Conservation (phyloP, 2,329 filamentous ascomycete species). For the Fusarium phyllophilum region DNA sequence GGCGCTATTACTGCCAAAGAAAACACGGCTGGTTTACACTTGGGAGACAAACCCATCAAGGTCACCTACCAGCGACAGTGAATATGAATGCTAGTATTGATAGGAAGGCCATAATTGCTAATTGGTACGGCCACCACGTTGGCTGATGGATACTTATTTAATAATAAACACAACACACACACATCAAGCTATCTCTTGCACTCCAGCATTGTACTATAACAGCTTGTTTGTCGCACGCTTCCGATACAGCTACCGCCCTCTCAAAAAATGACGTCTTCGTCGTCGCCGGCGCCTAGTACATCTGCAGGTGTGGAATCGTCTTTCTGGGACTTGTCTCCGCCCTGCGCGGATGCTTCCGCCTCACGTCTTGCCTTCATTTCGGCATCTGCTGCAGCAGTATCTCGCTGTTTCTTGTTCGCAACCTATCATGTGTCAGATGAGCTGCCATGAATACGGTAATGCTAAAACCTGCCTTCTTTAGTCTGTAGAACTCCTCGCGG, state of each 20-base stretch:
- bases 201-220: background rate
- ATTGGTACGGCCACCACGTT: background rate
- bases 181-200: background rate
- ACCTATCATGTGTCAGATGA: conserved; percentile 57
- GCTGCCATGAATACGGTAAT: too few relatives aligned
- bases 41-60: conserved; percentile 84
- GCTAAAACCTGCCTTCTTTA: conserved; percentile 76
- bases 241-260: background rate
- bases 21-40: conserved; percentile 83
- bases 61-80: conserved; percentile 96
- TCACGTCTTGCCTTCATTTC: conserved; percentile 80
- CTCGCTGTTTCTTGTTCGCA: conserved; percentile 83
- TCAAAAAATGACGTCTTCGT: conserved; percentile 88
- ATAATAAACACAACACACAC: background rate
- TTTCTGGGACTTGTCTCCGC: conserved; percentile 52
- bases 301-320: conserved; percentile 61
- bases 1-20: conserved; percentile 95
- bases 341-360: conserved; percentile 49
- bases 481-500: conserved; percentile 95
- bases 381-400: conserved; percentile 76
- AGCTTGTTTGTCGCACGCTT: background rate
- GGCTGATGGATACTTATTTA: background rate
- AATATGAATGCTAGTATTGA: background rate
- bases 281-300: conserved; percentile 78
- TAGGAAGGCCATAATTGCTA: background rate